Conservation (phyloP, 1,284 basidiomycete species). For the Austroboletus niveus region DNA sequence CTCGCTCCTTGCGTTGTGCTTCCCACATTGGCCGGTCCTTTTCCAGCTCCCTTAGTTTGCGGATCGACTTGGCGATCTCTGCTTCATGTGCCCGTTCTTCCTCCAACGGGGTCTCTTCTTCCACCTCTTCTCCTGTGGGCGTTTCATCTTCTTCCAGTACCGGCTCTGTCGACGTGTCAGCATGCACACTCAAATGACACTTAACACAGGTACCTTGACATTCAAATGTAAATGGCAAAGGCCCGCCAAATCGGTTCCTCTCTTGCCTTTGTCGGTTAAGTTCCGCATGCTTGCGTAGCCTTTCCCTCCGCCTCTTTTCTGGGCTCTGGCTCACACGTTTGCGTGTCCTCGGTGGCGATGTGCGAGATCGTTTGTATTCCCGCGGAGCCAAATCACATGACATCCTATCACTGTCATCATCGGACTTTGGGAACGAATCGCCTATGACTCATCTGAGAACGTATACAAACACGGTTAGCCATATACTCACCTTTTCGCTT, state of each 20-base stretch:
- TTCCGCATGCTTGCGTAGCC: slow-evolving; percentile 33
- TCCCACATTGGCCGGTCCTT: slow-evolving; percentile 64
- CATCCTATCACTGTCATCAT: slow-evolving; percentile 21
- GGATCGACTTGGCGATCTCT: slow-evolving; percentile 60
- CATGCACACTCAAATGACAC: not conserved
- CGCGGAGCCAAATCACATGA: slow-evolving; percentile 24
- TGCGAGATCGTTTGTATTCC: slow-evolving; percentile 46
- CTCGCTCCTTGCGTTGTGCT: slow-evolving; percentile 46
- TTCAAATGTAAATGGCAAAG: slow-evolving; percentile 7
- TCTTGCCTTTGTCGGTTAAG: slow-evolving; percentile 33
- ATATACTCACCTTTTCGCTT: slow-evolving; percentile 49
- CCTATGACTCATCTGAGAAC: slow-evolving; percentile 20
- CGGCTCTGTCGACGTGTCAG: slow-evolving; percentile 24
- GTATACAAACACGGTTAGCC: too few species aligned
- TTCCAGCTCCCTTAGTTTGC: slow-evolving; percentile 69
- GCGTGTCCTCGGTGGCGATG: slow-evolving; percentile 41
- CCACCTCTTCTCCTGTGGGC: slow-evolving; percentile 1
- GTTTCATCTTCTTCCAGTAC: slow-evolving; percentile 39
- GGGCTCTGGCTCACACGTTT: slow-evolving; percentile 40
- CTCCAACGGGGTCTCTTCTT: slow-evolving; percentile 13
- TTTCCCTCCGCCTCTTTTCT: slow-evolving; percentile 41
- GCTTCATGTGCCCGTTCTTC: slow-evolving; percentile 41
- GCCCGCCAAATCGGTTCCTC: not conserved
- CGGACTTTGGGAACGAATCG: slow-evolving; percentile 5
- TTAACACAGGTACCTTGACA: slow-evolving; percentile 16